Evolutionary conservation across 441 rosid genomes (phyloP).

Genomic region (California macrophylla): DNA sequence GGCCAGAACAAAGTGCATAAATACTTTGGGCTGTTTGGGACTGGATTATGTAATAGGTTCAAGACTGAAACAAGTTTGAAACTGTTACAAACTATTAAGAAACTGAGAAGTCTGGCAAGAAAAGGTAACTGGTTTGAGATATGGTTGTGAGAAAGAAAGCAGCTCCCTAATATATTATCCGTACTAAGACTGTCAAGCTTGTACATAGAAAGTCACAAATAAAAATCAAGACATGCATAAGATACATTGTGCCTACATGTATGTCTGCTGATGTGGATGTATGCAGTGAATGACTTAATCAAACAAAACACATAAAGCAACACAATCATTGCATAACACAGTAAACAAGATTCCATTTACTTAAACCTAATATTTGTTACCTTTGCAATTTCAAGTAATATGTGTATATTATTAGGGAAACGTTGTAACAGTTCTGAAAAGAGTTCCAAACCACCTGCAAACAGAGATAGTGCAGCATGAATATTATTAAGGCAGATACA

Average conservation of each 20-base stretch:
- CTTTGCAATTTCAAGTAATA: conserved; percentile 91
- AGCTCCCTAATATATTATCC: background rate
- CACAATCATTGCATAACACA: background rate
- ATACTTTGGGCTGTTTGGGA: background rate
- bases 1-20: background rate
- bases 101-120: background rate
- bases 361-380: conserved; percentile 26
- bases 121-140: background rate
- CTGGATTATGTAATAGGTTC: background rate
- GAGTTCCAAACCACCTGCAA: conserved; percentile 80
- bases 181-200: background rate
- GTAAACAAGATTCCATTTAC: background rate
- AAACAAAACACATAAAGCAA: background rate
- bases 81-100: background rate
- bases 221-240: background rate
- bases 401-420: conserved; percentile 71
- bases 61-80: background rate
- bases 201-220: background rate
- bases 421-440: conserved; percentile 73
- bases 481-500: conserved; percentile 8
- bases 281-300: background rate
- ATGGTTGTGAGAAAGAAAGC: background rate
- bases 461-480: conserved; percentile 8
- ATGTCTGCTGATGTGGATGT: background rate
- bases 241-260: background rate